Conservation (phyloP, 345 rosid genomes). For the Gossypium longicalyx region DNA sequence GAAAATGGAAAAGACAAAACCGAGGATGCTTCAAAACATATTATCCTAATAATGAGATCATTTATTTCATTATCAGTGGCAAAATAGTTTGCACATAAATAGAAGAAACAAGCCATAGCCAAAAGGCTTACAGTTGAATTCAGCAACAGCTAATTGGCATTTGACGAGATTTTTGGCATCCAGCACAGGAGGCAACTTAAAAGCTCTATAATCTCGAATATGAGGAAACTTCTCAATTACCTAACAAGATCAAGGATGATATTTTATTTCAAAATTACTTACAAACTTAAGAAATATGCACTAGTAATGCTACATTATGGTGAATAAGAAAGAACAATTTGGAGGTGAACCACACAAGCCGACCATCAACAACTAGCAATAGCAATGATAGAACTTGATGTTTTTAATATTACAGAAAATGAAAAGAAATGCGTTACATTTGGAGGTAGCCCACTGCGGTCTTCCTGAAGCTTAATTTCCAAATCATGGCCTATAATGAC, state of each 20-base stretch:
- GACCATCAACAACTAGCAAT: not conserved
- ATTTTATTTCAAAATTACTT: not conserved
- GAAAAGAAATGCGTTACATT: conserved; percentile 30
- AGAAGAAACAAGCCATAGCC: conserved; percentile 1
- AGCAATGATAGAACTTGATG: not conserved
- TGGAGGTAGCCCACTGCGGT: conserved; percentile 44
- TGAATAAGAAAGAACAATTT: not conserved
- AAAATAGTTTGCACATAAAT: not conserved
- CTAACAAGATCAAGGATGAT: conserved; percentile 31
- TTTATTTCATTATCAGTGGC: not conserved
- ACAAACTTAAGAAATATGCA: conserved; percentile 1
- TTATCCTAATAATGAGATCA: not conserved
- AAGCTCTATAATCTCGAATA: conserved; percentile 56
- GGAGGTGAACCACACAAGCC: not conserved
- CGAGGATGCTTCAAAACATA: not conserved
- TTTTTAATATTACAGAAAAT: not conserved
- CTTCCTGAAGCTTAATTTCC: conserved; percentile 54
- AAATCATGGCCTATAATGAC: conserved; percentile 52
- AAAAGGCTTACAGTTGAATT: conserved; percentile 45
- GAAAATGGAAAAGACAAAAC: not conserved
- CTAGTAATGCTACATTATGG: not conserved
- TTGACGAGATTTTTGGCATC: conserved; percentile 58
- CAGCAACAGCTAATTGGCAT: conserved; percentile 71
- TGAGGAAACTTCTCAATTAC: conserved; percentile 83
- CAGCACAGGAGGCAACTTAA: conserved; percentile 48